These are phyloP conservation scores for Talaromyces thailandensis DNA, from an alignment of 495 filamentous ascomycete species.

Conservation along the genomic window DNA sequence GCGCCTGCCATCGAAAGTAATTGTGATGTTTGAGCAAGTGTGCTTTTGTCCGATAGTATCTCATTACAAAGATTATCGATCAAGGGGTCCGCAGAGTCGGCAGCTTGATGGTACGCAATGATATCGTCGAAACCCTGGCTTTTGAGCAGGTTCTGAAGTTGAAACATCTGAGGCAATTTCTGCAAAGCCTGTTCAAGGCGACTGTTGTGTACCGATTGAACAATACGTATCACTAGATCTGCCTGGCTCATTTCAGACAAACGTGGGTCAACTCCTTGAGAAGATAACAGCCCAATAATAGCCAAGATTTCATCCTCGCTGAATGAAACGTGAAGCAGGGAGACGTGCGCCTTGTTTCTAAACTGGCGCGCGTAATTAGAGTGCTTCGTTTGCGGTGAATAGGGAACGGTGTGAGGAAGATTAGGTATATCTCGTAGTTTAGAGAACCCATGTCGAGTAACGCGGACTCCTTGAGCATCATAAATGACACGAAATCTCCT, in stretches of 20 bases:
- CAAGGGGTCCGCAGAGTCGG: not conserved
- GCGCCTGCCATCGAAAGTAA: conserved; percentile 4
- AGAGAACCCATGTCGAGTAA: conserved; percentile 6
- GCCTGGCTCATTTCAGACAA: conserved; percentile 9
- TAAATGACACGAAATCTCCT: conserved; percentile 1
- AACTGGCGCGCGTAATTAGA: conserved; percentile 8
- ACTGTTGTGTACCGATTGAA: not conserved
- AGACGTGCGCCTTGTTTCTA: not conserved
- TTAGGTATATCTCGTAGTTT: conserved; percentile 7
- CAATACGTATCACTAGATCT: conserved; percentile 11
- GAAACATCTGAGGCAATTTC: conserved; percentile 7
- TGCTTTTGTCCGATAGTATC: not conserved
- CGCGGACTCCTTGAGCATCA: conserved; percentile 6
- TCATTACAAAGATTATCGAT: not conserved
- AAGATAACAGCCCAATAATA: conserved; percentile 9
- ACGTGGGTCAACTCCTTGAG: conserved; percentile 1
- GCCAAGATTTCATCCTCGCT: conserved; percentile 10
- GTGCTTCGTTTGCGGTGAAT: conserved; percentile 9
- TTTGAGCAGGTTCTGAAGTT: conserved; percentile 3
- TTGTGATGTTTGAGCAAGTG: not conserved
- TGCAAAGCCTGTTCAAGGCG: not conserved
- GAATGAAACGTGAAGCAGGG: conserved; percentile 13
- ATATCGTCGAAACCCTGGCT: not conserved
- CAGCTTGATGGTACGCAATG: not conserved
- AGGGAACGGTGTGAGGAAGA: conserved; percentile 3